These are phyloP conservation scores for Cephalotrichum gorgonifer DNA, from an alignment of 2,329 filamentous ascomycete genomes.

Conservation along the genomic window DNA sequence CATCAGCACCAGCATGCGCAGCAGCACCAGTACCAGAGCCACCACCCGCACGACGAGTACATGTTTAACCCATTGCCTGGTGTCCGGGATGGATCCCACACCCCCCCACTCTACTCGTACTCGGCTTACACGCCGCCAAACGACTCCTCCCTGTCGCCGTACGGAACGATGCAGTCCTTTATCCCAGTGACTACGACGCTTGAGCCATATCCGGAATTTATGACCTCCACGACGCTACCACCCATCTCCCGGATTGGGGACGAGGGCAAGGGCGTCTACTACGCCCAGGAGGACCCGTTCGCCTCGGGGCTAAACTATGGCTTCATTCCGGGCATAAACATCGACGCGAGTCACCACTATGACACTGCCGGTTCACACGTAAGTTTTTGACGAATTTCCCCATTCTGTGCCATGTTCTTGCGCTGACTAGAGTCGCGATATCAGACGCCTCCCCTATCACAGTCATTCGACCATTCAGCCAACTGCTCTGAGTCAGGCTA, in stretches of 20 bases:
- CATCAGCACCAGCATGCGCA: too few species aligned
- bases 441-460: conserved; percentile 69
- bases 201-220: conserved; percentile 46
- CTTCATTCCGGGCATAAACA: conserved; percentile 54
- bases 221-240: conserved; percentile 50
- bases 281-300: conserved; percentile 47
- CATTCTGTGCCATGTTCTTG: neutral
- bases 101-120: conserved; percentile 60
- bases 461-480: conserved; percentile 59
- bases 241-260: conserved; percentile 54
- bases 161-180: conserved; percentile 43
- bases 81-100: conserved; percentile 59
- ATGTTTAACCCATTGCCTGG: conserved; percentile 21
- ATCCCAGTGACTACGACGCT: conserved; percentile 37
- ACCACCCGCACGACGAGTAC: conserved; percentile 15
- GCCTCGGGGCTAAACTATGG: conserved; percentile 59
- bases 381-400: conserved; percentile 35
- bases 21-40: too few species aligned
- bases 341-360: conserved; percentile 50
- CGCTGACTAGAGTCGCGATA: too few species aligned
- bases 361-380: conserved; percentile 64
- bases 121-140: conserved; percentile 58
- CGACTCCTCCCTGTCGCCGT: conserved; percentile 49
- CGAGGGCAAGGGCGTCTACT: conserved; percentile 56
- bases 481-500: conserved; percentile 51